A percentile compares a stretch with the other conserved stretches of the same genome.
These are phyloP conservation scores for Fusarium lyarnte DNA, from an alignment of 2,329 filamentous ascomycete species.

Conservation along the genomic window DNA sequence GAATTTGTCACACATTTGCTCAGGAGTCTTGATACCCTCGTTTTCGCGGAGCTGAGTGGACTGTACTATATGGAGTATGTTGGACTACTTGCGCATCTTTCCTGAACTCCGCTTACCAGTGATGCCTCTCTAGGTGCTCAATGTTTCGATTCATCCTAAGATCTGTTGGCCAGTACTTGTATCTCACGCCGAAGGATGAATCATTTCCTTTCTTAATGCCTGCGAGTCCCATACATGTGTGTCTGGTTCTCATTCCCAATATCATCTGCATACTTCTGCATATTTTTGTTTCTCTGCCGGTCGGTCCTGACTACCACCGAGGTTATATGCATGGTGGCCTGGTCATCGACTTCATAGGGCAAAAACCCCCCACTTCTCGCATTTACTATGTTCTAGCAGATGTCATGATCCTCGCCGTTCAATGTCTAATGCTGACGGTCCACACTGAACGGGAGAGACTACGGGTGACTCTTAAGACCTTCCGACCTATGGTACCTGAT, in stretches of 20 bases:
- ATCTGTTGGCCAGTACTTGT: constrained; percentile 67
- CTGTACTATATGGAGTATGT: constrained; percentile 77
- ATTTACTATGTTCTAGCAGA: constrained; percentile 66
- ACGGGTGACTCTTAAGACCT: constrained; percentile 57
- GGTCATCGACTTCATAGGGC: constrained; percentile 74
- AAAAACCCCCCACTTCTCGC: constrained; percentile 68
- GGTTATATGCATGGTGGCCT: constrained; percentile 75
- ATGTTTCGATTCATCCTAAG: constrained; percentile 70
- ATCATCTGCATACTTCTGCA: constrained; percentile 69
- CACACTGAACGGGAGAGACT: constrained; percentile 69
- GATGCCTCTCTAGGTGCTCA: constrained; percentile 62
- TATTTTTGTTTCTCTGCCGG: constrained; percentile 62
- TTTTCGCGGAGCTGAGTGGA: constrained; percentile 71
- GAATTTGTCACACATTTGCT: constrained; percentile 69
- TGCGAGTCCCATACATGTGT: constrained; percentile 65
- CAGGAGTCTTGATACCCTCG: constrained; percentile 68
- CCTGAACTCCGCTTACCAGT: constrained; percentile 25
- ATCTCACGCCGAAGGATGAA: constrained; percentile 70
- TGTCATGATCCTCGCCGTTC: constrained; percentile 63
- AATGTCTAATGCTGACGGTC: constrained; percentile 72
- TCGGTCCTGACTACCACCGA: constrained; percentile 67
- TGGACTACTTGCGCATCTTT: neutral
- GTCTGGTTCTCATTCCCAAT: constrained; percentile 68
- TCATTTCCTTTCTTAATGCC: constrained; percentile 64
- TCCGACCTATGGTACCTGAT: constrained; percentile 47